phyloP scores from a whole-genome alignment of 352 stramenopile genomes.

The Globisporangium parvum region DNA sequence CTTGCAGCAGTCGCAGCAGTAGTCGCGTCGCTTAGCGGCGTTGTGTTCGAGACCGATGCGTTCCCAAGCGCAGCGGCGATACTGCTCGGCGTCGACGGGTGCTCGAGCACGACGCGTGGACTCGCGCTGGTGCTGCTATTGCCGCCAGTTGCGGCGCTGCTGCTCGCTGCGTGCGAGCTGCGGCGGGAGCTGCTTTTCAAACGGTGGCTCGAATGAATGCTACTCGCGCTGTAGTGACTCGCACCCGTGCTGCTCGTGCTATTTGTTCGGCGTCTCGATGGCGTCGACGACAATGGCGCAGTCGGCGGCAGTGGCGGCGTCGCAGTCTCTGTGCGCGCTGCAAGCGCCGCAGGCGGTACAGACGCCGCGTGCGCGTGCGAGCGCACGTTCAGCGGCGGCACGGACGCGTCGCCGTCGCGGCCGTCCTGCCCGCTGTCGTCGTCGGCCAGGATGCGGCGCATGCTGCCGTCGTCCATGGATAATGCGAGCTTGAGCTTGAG shows the following conservation, averaged over 20 bases:
- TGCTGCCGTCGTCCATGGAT: slow-evolving; percentile 9
- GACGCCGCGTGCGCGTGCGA: not conserved
- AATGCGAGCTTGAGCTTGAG: too few relatives aligned
- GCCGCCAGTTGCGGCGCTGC: not conserved
- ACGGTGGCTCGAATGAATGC: not conserved
- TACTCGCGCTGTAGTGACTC: not conserved
- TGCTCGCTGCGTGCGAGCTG: not conserved
- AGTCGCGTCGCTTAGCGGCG: not conserved
- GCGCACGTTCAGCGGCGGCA: slow-evolving; percentile 6
- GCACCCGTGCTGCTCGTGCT: not conserved
- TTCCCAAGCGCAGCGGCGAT: slow-evolving; percentile 10
- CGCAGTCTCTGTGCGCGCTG: not conserved
- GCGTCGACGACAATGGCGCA: not conserved
- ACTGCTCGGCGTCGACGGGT: not conserved
- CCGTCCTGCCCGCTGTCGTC: slow-evolving; percentile 5
- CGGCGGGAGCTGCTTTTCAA: slow-evolving; percentile 1
- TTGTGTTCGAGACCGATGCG: not conserved
- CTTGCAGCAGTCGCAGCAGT: not conserved
- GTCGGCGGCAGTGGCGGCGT: slow-evolving; percentile 6
- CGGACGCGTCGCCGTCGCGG: slow-evolving; percentile 2
- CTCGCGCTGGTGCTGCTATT: slow-evolving; percentile 5
- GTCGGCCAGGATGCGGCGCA: slow-evolving; percentile 12
- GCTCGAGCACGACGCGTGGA: slow-evolving; percentile 1
- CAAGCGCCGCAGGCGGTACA: not conserved
- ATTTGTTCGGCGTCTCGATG: slow-evolving; percentile 5